Percentiles rank a stretch among this genome's conserved stretches.
These are phyloP conservation scores for Chalara sp. DNA, from an alignment of 2,329 filamentous ascomycete species.

Conservation along the genomic window DNA sequence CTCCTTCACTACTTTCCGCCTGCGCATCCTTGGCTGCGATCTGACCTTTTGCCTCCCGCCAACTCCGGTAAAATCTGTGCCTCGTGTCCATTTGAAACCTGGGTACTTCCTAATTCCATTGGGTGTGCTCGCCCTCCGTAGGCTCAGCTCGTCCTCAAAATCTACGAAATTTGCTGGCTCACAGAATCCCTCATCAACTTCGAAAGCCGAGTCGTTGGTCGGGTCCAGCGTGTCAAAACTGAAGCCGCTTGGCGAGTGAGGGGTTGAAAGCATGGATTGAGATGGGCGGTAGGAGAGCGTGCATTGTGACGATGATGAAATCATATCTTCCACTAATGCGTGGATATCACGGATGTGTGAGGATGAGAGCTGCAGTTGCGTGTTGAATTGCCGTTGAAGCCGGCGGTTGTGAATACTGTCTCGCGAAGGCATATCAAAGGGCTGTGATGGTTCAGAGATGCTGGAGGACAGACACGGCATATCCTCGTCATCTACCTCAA, in stretches of 20 bases:
- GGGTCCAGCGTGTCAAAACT: no score
- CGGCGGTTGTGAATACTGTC: no score
- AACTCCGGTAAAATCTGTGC: conserved; percentile 3
- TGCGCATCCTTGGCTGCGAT: no score
- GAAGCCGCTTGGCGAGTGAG: no score
- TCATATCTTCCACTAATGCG: conserved; percentile 18
- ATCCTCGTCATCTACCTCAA: no score
- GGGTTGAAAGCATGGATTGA: not conserved
- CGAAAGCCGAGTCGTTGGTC: not conserved
- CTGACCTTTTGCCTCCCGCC: no score
- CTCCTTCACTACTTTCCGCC: no score
- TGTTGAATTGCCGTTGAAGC: no score
- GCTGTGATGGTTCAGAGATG: no score
- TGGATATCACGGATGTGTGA: conserved; percentile 18
- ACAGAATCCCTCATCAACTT: conserved; percentile 19
- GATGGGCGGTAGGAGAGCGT: conserved; percentile 6
- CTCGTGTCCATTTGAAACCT: conserved; percentile 7
- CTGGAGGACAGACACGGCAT: no score
- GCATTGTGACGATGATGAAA: conserved; percentile 17
- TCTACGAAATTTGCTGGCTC: conserved; percentile 9
- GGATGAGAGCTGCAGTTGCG: conserved; percentile 11
- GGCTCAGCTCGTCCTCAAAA: conserved; percentile 9
- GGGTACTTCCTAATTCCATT: conserved; percentile 15
- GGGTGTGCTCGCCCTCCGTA: conserved; percentile 14
- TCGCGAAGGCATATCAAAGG: no score